phyloP scores from a whole-genome alignment of 495 filamentous ascomycete genomes.

The Penicillium coprophilum region DNA sequence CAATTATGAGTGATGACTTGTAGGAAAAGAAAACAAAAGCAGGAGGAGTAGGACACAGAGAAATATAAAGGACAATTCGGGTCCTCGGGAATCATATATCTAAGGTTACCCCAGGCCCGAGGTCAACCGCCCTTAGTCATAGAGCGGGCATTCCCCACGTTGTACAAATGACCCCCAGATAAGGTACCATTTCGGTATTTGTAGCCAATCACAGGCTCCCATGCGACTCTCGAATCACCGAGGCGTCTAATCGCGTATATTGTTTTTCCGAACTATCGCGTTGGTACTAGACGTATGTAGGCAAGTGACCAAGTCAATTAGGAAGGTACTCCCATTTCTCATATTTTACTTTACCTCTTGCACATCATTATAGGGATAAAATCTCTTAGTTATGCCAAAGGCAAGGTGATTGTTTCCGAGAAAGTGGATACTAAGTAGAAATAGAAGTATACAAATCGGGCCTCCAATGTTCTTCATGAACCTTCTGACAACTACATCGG shows the following conservation, averaged over 20 bases:
- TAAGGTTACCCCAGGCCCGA: conserved; percentile 28
- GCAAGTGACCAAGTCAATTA: background rate
- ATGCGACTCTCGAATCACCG: conserved; percentile 12
- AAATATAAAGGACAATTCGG: conserved; percentile 1
- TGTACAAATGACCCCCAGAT: conserved; percentile 17
- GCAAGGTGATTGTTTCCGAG: background rate
- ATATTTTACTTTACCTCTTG: background rate
- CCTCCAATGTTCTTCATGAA: conserved; percentile 2
- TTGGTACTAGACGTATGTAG: background rate
- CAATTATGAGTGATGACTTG: too few relatives aligned
- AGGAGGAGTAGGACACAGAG: too few relatives aligned
- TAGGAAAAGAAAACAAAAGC: too few relatives aligned
- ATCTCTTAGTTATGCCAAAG: background rate
- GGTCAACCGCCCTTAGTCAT: conserved; percentile 28
- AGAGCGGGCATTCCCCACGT: conserved; percentile 9
- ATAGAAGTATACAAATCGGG: conserved; percentile 12
- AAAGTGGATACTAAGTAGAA: conserved; percentile 4
- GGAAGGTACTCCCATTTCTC: conserved; percentile 3
- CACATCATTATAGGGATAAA: background rate
- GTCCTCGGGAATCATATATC: conserved; percentile 12
- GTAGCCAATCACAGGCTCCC: conserved; percentile 14
- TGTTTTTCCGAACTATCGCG: background rate
- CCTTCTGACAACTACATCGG: conserved; percentile 5
- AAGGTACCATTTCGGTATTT: conserved; percentile 24
- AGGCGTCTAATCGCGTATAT: conserved; percentile 8